Conservation (phyloP, 768 basidiomycete species). For the Filobasidium wieringae region DNA sequence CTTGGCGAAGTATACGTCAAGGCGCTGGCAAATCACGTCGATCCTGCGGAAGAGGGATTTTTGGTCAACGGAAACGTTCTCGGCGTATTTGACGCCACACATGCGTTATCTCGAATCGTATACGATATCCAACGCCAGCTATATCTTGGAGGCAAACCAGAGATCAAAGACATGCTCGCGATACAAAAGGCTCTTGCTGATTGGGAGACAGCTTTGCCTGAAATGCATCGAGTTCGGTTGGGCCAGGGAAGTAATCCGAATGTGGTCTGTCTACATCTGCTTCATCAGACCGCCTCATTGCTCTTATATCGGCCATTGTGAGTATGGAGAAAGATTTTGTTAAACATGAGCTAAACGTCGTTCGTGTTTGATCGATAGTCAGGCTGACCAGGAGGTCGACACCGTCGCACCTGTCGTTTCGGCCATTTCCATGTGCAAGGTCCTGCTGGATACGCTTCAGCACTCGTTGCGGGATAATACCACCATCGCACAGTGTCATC, state of each 20-base stretch:
- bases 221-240: neutral
- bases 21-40: too few relatives aligned
- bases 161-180: neutral
- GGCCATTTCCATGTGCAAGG: slow-evolving; percentile 8
- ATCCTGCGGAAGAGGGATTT: too few relatives aligned
- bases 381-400: neutral
- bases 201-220: neutral
- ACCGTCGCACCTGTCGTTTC: slow-evolving; percentile 1
- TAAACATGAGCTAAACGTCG: too few relatives aligned
- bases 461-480: neutral
- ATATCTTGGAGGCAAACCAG: neutral
- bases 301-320: slow-evolving; percentile 13
- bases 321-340: too few relatives aligned
- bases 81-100: neutral
- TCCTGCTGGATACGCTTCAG: slow-evolving; percentile 10
- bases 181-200: neutral
- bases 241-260: neutral
- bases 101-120: neutral
- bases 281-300: slow-evolving; percentile 9
- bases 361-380: neutral
- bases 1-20: neutral
- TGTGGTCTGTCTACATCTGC: slow-evolving; percentile 11
- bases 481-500: slow-evolving; percentile 1
- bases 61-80: neutral
- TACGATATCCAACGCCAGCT: neutral